Conservation (phyloP, 2,329 filamentous ascomycete species). For the Venturiaceae sp. region DNA sequence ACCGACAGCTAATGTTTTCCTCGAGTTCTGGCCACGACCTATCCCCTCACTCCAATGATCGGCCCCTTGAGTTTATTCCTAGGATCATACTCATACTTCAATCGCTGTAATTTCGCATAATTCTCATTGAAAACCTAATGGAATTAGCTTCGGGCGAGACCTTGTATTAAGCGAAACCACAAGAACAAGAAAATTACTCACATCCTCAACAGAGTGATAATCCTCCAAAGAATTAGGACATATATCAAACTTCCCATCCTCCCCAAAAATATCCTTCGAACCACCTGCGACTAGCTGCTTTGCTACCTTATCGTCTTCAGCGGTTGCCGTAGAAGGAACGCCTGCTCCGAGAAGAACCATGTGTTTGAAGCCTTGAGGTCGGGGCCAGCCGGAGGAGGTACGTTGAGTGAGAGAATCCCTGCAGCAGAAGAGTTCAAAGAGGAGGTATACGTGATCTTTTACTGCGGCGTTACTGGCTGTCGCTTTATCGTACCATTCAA, state of each 20-base stretch:
- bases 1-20: no score
- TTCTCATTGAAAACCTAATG: neutral
- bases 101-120: neutral
- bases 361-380: constrained; percentile 4
- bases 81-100: neutral
- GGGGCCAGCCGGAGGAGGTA: constrained; percentile 1
- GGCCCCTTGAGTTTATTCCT: neutral
- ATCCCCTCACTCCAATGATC: no score
- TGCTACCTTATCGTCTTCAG: neutral
- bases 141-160: neutral
- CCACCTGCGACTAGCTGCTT: neutral
- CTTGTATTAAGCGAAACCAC: neutral
- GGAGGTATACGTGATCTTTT: neutral
- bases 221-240: constrained; percentile 1
- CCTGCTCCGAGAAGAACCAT: constrained; percentile 2
- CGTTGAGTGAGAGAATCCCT: neutral
- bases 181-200: neutral
- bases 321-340: neutral
- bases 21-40: no score
- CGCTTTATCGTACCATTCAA: constrained; percentile 2
- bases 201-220: neutral
- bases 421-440: constrained; percentile 6
- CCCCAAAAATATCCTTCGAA: neutral
- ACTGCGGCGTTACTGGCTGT: neutral
- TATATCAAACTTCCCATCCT: neutral